Conservation (phyloP, 2,329 filamentous ascomycete species). For the Penicillium psychrosexuale region DNA sequence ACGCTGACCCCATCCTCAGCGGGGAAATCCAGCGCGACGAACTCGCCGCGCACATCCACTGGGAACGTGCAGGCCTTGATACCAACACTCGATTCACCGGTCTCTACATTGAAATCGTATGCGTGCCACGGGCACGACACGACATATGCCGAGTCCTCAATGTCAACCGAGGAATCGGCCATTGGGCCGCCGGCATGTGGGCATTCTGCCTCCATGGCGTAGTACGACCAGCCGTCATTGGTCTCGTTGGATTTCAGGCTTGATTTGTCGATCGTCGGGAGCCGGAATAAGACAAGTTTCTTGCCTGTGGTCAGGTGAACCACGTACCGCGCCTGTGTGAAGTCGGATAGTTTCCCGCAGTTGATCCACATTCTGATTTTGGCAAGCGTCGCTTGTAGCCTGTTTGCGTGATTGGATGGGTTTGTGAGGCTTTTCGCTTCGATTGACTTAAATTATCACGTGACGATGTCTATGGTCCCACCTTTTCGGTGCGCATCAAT, state of each 20-base stretch:
- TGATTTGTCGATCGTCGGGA: constrained; percentile 41
- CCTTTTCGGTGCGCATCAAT: not conserved
- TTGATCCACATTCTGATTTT: constrained; percentile 22
- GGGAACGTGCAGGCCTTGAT: constrained; percentile 49
- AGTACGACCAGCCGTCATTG: constrained; percentile 45
- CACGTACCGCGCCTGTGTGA: constrained; percentile 44
- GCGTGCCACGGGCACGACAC: constrained; percentile 51
- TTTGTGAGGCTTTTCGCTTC: constrained; percentile 3
- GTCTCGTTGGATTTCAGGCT: constrained; percentile 32
- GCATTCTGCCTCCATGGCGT: constrained; percentile 50
- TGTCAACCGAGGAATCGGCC: constrained; percentile 47
- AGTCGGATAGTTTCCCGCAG: constrained; percentile 31
- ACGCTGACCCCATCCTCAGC: constrained; percentile 26
- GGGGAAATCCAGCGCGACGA: constrained; percentile 36
- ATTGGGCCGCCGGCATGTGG: constrained; percentile 49
- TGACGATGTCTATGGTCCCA: not conserved
- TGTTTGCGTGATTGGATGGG: not conserved
- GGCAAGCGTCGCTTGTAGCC: not conserved
- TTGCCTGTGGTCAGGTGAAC: constrained; percentile 45
- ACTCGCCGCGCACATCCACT: constrained; percentile 36
- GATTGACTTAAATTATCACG: constrained; percentile 1
- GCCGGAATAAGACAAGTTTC: constrained; percentile 47
- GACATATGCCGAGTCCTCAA: constrained; percentile 49
- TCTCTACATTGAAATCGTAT: constrained; percentile 51
- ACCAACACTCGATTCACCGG: constrained; percentile 49